Percentiles rank a stretch among this genome's conserved stretches.
phyloP scores from a whole-genome alignment of 1,284 basidiomycete genomes.

The Cyathus olla region DNA sequence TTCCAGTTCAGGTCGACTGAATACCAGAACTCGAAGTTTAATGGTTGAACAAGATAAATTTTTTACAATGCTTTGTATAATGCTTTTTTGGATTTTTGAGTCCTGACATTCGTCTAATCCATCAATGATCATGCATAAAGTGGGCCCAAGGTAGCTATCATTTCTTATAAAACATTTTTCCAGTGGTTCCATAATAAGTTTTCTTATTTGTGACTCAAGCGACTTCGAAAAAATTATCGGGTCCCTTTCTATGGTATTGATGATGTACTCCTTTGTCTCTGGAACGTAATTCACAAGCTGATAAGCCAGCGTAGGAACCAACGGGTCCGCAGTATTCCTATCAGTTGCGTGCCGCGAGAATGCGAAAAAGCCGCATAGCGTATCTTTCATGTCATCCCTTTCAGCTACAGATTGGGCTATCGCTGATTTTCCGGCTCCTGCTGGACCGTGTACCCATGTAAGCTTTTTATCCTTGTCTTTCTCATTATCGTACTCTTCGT shows the following conservation, averaged over 20 bases:
- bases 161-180: neutral
- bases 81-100: neutral
- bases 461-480: too few relatives aligned
- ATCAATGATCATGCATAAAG: neutral
- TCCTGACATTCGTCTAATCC: neutral
- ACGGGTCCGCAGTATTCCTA: neutral
- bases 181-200: neutral
- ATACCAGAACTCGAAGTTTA: neutral
- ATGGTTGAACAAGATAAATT: neutral
- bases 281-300: neutral
- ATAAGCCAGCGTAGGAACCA: neutral
- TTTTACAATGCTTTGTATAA: neutral
- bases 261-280: neutral
- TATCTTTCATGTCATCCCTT: too few relatives aligned
- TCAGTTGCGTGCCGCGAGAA: neutral
- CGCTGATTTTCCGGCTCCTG: too few relatives aligned
- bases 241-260: neutral
- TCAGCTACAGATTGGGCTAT: too few relatives aligned
- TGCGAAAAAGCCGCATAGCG: neutral
- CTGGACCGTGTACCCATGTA: too few relatives aligned
- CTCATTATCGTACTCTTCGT: too few relatives aligned
- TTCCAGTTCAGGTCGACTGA: neutral
- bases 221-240: neutral
- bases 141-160: neutral
- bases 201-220: neutral